Base-by-base conservation (phyloP, 805 yeast species). In the Blastobotrys mokoenaii region DNA sequence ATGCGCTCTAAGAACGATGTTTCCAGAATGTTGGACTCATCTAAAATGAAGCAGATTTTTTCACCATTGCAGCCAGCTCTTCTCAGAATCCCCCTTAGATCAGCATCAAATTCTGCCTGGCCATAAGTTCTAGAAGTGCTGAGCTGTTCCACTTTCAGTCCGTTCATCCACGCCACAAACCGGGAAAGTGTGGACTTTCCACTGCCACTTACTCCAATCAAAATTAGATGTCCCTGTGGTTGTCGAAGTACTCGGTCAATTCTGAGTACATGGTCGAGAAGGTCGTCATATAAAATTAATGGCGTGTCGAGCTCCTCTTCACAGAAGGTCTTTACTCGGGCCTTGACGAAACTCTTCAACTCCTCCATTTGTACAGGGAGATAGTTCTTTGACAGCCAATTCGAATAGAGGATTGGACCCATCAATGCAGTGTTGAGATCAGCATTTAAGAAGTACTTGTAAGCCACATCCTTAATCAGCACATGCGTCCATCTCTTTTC, bases 121-220 rank as follows among this genome's bases (percentile, higher is more conserved):
- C 73, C 62, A 55, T 77, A 89, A 7, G 65, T 67, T 6, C 74
- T 61, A 20, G 73, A 71, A 0, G 83, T 82, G 33, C 66, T 67
- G 31, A 90, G 69, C 49, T 80, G 84, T 15, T 71, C 64, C 0
- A 79, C 70, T 22, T 68, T 72, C 15, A 85, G 58, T 0, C 96
- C 96, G 59, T 84, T 84, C 65, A 88, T 76, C 97, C 97, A 90
- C 0, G 95, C 79, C 3, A 85, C 96, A 70, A 90, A 90, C 50
- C 79, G 75, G 0, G 84, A 70, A 44, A 88, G 56, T 0, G 89
- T 80, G 0, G 86, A 73, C 50, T 84, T 85, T 1, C 97, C 97
- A 52, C 88, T 77, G 1, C 94, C 76, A 44, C 86, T 74, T 1
- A 85, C 77, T 0, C 97, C 97, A 16, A 85, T 82, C 34, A 90